A percentile compares a stretch with the other conserved stretches of the same genome.
Evolutionary conservation across 441 rosid species (phyloP).

Genomic region (Rhodomyrtus psidioides): DNA sequence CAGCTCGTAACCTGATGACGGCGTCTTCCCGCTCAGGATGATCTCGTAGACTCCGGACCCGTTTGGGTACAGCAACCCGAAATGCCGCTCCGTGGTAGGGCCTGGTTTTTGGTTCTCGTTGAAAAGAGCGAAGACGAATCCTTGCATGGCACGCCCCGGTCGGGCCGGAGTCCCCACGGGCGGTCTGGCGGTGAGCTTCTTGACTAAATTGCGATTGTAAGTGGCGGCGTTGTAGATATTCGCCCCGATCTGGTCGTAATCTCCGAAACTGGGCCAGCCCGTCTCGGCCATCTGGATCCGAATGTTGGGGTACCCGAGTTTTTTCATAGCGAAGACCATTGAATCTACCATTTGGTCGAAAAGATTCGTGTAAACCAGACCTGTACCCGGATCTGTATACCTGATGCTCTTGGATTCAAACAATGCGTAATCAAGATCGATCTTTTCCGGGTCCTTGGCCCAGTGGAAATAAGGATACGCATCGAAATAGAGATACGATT

Average conservation of each 20-base stretch:
- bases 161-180: conserved; percentile 77
- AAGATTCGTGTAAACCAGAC: conserved; percentile 57
- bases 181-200: conserved; percentile 46
- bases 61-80: conserved; percentile 64
- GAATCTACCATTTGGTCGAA: conserved; percentile 87
- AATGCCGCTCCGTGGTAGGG: conserved; percentile 78
- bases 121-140: conserved; percentile 65
- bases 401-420: conserved; percentile 38
- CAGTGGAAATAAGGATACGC: conserved; percentile 72
- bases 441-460: conserved; percentile 36
- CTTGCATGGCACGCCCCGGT: conserved; percentile 40
- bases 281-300: conserved; percentile 76
- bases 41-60: conserved; percentile 51
- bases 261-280: conserved; percentile 89
- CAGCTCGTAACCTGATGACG: conserved; percentile 25
- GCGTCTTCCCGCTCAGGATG: conserved; percentile 50
- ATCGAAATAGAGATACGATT: conserved; percentile 67
- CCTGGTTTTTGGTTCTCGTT: conserved; percentile 93
- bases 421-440: conserved; percentile 56
- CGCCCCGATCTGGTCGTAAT: conserved; percentile 74
- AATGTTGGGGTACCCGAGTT: conserved; percentile 54
- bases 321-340: conserved; percentile 57
- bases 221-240: conserved; percentile 75
- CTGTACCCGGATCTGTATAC: conserved; percentile 51
- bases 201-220: conserved; percentile 59